Evolutionary conservation across 163 green algal species (phyloP), one percentile per base, ranked within the genome.

Genomic region (Prototheca cutis): DNA sequence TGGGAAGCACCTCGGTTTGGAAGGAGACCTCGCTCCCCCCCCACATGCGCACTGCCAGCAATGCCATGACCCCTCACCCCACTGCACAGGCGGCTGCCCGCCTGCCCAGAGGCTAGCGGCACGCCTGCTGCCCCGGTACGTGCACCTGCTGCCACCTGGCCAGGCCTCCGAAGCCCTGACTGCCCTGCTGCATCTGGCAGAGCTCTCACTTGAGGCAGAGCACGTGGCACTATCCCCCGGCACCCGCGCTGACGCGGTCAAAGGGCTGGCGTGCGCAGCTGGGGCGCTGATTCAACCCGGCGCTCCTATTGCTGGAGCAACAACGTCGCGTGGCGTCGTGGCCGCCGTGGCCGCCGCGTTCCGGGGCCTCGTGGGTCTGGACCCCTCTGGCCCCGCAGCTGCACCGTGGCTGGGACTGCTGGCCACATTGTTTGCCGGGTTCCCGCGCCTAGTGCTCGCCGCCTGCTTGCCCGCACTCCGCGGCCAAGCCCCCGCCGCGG

Each of bases 101-200:
- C 66, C 69, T 28, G 42, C 45, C 25, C 52, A 59, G 21, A 59
- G 76, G 0, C 67, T 83, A 13, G 73, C 73, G 2, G 73, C 76
- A 0, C 70, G 76, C 32, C 63, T 83, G 31, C 31, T 83, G 15
- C 73, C 76, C 2, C 63, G 70, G n/a, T 83, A 77, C 36, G 59
- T 71, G 0, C 28, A 42, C 73, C 73, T 28, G 51, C 62, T 17
- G 72, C 73, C 24, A 27, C 39, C n/a, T 52, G 70, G 17, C 24
- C 65, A 45, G 5, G 63, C 62, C 15, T 63, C 65, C 17, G 64
- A 55, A 2, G 61, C 63, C n/a, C 58, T 83, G 2, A 66, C 67
- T 2, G 19, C 36, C 4, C 61, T 83, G 42, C 42, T 51, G 42
- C 18, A 51, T 0, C 42, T 51, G 13, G 42, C 17, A 21, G 17